phyloP scores from a whole-genome alignment of 2,329 filamentous ascomycete species.

The Phaeosphaeriaceae sp. region DNA sequence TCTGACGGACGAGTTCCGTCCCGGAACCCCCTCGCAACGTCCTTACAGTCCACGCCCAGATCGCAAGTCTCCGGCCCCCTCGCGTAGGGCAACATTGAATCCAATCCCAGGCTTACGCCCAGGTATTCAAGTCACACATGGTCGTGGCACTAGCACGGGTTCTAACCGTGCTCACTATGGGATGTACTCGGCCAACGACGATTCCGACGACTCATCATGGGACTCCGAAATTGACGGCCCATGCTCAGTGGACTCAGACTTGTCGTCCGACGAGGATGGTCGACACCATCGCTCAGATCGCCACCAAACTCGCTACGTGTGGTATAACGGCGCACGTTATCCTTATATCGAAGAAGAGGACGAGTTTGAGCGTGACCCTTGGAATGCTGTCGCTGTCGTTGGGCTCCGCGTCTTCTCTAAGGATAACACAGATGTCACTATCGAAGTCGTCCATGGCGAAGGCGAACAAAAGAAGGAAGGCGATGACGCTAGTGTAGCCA shows the following conservation, averaged over 20 bases:
- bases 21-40: slow-evolving; percentile 39
- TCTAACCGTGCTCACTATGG: slow-evolving; percentile 41
- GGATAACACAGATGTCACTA: slow-evolving; percentile 56
- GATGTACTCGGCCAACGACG: slow-evolving; percentile 35
- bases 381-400: slow-evolving; percentile 67
- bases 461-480: slow-evolving; percentile 33
- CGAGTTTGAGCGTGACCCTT: slow-evolving; percentile 59
- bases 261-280: slow-evolving; percentile 20
- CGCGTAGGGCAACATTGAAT: slow-evolving; percentile 46
- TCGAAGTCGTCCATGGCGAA: slow-evolving; percentile 58
- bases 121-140: slow-evolving; percentile 42
- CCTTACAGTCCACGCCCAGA: slow-evolving; percentile 39
- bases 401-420: slow-evolving; percentile 65
- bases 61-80: slow-evolving; percentile 36
- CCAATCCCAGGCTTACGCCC: slow-evolving; percentile 45
- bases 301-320: slow-evolving; percentile 23
- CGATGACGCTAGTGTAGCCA: slow-evolving; percentile 34
- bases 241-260: slow-evolving; percentile 34
- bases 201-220: slow-evolving; percentile 49
- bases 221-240: slow-evolving; percentile 50
- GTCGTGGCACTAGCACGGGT: slow-evolving; percentile 34
- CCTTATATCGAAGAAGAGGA: slow-evolving; percentile 46
- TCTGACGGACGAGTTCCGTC: slow-evolving; percentile 38
- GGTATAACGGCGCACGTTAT: slow-evolving; percentile 29
- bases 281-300: slow-evolving; percentile 17